Evolutionary conservation across 371 early-diverging fungal species (phyloP).

Genomic region (Chytridium lagenaria): DNA sequence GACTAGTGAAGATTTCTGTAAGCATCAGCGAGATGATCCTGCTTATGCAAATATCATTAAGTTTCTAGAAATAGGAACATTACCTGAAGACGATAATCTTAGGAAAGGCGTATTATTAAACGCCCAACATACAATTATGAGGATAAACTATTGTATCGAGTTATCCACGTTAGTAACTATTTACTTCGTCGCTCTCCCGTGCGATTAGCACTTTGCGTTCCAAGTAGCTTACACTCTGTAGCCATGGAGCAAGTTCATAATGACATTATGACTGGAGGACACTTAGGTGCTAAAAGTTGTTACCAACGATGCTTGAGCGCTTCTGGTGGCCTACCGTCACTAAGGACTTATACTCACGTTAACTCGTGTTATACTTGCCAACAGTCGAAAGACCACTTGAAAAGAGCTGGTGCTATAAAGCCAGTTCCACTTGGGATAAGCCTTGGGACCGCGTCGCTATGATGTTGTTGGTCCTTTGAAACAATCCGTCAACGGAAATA

Average conservation of each 20-base stretch:
- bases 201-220: slow-evolving; percentile 15
- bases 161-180: not conserved
- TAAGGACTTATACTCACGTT: slow-evolving; percentile 6
- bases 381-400: not conserved
- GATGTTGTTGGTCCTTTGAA: slow-evolving; percentile 24
- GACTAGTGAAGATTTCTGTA: slow-evolving; percentile 14
- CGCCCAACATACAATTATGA: slow-evolving; percentile 7
- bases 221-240: slow-evolving; percentile 1
- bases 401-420: not conserved
- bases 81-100: not conserved
- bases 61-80: not conserved
- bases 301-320: not conserved
- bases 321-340: slow-evolving; percentile 21
- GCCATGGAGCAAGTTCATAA: slow-evolving; percentile 5
- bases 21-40: not conserved
- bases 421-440: slow-evolving; percentile 16
- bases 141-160: slow-evolving; percentile 6
- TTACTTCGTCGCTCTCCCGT: not conserved
- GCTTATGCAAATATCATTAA: not conserved
- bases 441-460: slow-evolving; percentile 18
- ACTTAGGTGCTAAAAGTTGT: slow-evolving; percentile 15
- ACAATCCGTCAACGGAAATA: not conserved
- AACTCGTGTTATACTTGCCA: slow-evolving; percentile 14
- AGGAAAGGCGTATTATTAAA: not conserved
- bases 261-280: slow-evolving; percentile 19